Conservation (phyloP, 2,329 filamentous ascomycete species). For the Epichloe scottii region DNA sequence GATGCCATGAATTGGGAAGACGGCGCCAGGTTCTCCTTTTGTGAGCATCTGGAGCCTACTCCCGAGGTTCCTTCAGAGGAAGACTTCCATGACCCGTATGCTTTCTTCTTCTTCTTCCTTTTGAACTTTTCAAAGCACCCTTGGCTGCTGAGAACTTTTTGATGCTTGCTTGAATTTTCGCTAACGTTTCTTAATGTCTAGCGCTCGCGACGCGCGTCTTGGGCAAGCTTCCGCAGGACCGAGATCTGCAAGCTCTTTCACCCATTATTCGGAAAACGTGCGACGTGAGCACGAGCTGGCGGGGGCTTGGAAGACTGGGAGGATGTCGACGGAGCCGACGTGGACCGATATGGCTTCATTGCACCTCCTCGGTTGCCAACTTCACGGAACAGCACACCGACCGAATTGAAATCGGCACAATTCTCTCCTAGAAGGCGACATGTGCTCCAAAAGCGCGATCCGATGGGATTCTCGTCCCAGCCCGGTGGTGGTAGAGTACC, state of each 20-base stretch:
- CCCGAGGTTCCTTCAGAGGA: slow-evolving; percentile 39
- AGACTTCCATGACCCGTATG: slow-evolving; percentile 43
- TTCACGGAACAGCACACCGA: slow-evolving; percentile 29
- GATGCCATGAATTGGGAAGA: slow-evolving; percentile 41
- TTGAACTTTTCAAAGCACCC: not conserved
- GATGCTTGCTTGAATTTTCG: not conserved
- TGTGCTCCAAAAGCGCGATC: slow-evolving; percentile 27
- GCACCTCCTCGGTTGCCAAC: slow-evolving; percentile 27
- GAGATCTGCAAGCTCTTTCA: slow-evolving; percentile 32
- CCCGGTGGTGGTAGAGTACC: slow-evolving; percentile 30
- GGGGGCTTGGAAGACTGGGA: slow-evolving; percentile 57
- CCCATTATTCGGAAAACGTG: slow-evolving; percentile 26
- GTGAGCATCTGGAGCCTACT: slow-evolving; percentile 36
- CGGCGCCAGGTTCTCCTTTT: slow-evolving; percentile 33
- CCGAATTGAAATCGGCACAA: slow-evolving; percentile 28
- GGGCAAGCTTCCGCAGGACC: slow-evolving; percentile 23
- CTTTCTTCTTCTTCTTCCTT: slow-evolving; percentile 16
- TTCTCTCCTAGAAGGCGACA: slow-evolving; percentile 34
- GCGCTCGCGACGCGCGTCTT: slow-evolving; percentile 14
- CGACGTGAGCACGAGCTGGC: slow-evolving; percentile 35
- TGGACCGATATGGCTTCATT: slow-evolving; percentile 61
- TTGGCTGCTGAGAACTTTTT: not conserved
- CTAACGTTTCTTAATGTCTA: slow-evolving; percentile 1
- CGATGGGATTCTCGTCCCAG: slow-evolving; percentile 25
- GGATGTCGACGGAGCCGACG: slow-evolving; percentile 45